Evolutionary conservation across 2,329 filamentous ascomycete species (phyloP).

Genomic region (Colletotrichum abscissum): DNA sequence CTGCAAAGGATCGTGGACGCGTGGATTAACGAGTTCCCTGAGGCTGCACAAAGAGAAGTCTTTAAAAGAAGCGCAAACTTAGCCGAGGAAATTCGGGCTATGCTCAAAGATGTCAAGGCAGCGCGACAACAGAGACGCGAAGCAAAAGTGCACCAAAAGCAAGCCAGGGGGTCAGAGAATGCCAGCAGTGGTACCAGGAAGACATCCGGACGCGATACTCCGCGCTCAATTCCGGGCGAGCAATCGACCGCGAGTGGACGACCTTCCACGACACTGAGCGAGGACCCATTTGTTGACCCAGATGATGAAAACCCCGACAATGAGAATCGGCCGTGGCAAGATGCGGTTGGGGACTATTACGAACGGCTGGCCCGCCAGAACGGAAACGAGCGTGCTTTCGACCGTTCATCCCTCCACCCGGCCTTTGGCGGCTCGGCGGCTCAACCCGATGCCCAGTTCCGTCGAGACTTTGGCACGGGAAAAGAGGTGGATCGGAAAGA

Average conservation of each 20-base stretch:
- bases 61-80: slow-evolving; percentile 21
- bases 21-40: slow-evolving; percentile 53
- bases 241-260: background rate
- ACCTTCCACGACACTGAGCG: background rate
- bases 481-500: background rate
- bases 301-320: background rate
- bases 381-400: background rate
- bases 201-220: background rate
- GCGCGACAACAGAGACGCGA: slow-evolving; percentile 31
- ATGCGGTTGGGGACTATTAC: slow-evolving; percentile 2
- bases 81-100: slow-evolving; percentile 13
- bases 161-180: background rate
- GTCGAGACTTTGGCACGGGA: background rate
- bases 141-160: background rate
- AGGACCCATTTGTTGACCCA: slow-evolving; percentile 1
- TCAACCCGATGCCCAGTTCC: background rate
- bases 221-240: background rate
- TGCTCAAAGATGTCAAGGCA: slow-evolving; percentile 14
- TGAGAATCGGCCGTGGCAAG: background rate
- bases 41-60: slow-evolving; percentile 4
- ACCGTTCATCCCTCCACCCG: slow-evolving; percentile 10
- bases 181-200: background rate
- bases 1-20: slow-evolving; percentile 54
- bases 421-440: background rate
- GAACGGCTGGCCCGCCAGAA: slow-evolving; percentile 3